These are phyloP conservation scores for Botrytis byssoidea DNA, from an alignment of 2,329 filamentous ascomycete genomes.

Conservation along the genomic window DNA sequence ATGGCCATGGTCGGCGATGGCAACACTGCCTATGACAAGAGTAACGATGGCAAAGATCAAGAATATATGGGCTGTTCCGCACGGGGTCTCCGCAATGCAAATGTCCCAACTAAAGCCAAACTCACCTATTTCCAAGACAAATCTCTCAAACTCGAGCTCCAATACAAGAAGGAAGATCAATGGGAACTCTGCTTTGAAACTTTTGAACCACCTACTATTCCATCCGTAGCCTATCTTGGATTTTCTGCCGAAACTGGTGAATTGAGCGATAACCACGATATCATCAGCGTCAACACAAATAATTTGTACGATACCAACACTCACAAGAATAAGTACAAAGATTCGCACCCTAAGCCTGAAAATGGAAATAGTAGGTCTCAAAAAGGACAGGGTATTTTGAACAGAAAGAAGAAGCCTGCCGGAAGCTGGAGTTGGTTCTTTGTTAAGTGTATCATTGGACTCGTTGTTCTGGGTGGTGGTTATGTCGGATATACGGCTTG, in stretches of 20 bases:
- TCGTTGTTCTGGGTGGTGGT: constrained; percentile 64
- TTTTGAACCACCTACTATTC: constrained; percentile 70
- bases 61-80: constrained; percentile 95
- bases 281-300: constrained; percentile 79
- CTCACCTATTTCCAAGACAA: constrained; percentile 98
- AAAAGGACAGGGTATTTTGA: constrained; percentile 26
- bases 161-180: constrained; percentile 86
- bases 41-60: constrained; percentile 88
- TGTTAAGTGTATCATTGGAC: constrained; percentile 78
- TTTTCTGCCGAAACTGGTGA: constrained; percentile 92
- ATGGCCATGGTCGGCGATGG: constrained; percentile 99
- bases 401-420: constrained; percentile 33
- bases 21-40: constrained; percentile 83
- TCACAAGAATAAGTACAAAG: constrained; percentile 25
- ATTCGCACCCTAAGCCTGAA: background rate
- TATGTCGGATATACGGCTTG: constrained; percentile 89
- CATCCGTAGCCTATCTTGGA: constrained; percentile 70
- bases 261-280: constrained; percentile 96
- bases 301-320: constrained; percentile 75
- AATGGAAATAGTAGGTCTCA: background rate
- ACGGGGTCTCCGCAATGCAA: constrained; percentile 79
- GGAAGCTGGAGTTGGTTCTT: constrained; percentile 70
- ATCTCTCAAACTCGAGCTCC: constrained; percentile 81
- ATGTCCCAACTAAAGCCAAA: constrained; percentile 77
- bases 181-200: constrained; percentile 90